Evolutionary conservation across 371 early-diverging fungal genomes (phyloP), one percentile per base, ranked within the genome.

Genomic region (Paraphysoderma sedebokerense): DNA sequence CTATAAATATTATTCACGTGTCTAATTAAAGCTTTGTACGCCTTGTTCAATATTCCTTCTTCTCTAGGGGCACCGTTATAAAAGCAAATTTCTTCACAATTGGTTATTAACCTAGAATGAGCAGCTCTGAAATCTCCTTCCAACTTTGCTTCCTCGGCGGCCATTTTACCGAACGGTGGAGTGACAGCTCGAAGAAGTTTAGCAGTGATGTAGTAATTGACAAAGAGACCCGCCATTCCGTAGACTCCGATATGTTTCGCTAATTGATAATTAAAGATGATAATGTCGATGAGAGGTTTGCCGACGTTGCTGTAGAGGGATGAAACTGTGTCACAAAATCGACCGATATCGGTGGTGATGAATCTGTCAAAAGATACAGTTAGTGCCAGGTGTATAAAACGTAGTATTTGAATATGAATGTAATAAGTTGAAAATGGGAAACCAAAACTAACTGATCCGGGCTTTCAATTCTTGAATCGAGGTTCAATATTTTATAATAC

Each of bases 121-220:
- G 84, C 79, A 35, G 69, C 75, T 30, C 90, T 76, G 70, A 82
- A 90, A 51, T 87, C 85, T 34, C 90, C 90, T 67, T 89, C 90
- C 31, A 89, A 59, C 44, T 79, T 79, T 28, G 42, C 42, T 55
- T 86, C 86, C 13, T 75, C 63, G 1, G 87, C 86, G 17, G 82
- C 87, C 57, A 85, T 52, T 55, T 77, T 83, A 28, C 90, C 90
- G 59, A 87, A 89, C 0, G 83, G 70, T 3, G 90, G 90, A 0
- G 87, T 82, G 11, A 82, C 68, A 22, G 70, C 73, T 27, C 87
- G 65, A 15, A 89, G 60, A 26, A 84, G 55, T 40, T 66, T 58
- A 0, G 85, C 85, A 0, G 85, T 80, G 19, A 77, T 46, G 8
- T 83, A 55, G 46, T 87, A 84, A 32, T 81, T 76, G 29, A 79